Evolutionary conservation across 768 basidiomycete species (phyloP), one percentile per base, ranked within the genome.

Genomic region (Termitomyces heimii): DNA sequence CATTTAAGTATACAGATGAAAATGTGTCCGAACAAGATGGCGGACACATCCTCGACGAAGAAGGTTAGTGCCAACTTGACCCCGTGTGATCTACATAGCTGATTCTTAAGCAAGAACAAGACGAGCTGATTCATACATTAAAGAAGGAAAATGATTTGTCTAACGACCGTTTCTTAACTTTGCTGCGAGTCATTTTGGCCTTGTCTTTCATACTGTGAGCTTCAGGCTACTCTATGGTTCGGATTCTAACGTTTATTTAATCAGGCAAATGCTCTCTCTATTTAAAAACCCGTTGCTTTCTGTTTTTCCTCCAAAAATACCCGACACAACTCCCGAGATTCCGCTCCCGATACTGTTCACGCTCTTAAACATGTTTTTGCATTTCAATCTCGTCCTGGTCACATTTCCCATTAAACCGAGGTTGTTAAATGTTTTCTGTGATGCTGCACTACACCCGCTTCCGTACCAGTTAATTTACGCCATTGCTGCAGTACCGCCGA

Each of bases 101-200:
- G 4, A 44, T 44, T 31, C 24, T 32, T 8, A 22, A 14, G 20
- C 22, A 50, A 88, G 86, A 89, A 65, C 87, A 89, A 65, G 80
- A 85, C 46, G 78, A 80, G 45, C 40, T 85, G 13, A 76, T 89
- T 48, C 69, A 77, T n/a, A 62, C 55, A 5, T 68, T 89, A 39
- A 79, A 76, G 47, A 63, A 62, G n/a, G 70, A 75, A 45, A 81
- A 81, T 55, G 68, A 72, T 0, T 64, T 65, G 8, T 76, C 76
- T 1, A 81, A 78, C 65, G 61, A 65, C 55, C 73, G 70, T 45
- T 78, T 79, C 39, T 66, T 75, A 26, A 46, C 73, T 9, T 67
- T 72, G 22, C 52, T 83, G 28, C 76, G 77, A 53, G 58, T 66
- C 7, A 68, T 81, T 29, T 67, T 85, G 22, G 69, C 68, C 0